Conservation (phyloP, 2,329 filamentous ascomycete genomes). For the Chaetomiaceae sp. region DNA sequence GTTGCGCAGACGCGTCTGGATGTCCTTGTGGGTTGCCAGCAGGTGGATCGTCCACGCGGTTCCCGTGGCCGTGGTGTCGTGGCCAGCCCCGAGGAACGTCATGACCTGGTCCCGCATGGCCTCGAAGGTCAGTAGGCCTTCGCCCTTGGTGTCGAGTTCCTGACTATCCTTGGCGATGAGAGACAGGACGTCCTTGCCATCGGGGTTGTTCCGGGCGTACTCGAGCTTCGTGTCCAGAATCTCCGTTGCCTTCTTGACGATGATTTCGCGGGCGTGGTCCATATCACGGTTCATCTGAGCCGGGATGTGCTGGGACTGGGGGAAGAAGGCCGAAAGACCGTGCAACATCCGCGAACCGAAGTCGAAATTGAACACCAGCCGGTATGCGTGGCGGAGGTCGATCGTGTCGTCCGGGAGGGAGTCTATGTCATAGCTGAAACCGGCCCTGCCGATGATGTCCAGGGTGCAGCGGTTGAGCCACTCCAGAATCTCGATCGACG, state of each 20-base stretch:
- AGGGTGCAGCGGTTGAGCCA: conserved; percentile 42
- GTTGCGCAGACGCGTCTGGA: conserved; percentile 22
- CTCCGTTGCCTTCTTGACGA: conserved; percentile 32
- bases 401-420: conserved; percentile 35
- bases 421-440: conserved; percentile 38
- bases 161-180: conserved; percentile 30
- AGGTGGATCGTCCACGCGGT: conserved; percentile 28
- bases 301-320: conserved; percentile 35
- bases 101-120: conserved; percentile 33
- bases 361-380: conserved; percentile 39
- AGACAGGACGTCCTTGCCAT: conserved; percentile 36
- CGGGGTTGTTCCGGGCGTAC: conserved; percentile 30
- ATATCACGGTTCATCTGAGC: conserved; percentile 37
- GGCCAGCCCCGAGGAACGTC: conserved; percentile 32
- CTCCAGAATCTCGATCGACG: conserved; percentile 35
- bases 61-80: conserved; percentile 33
- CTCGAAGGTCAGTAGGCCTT: conserved; percentile 35
- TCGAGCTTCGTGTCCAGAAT: conserved; percentile 34
- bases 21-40: conserved; percentile 25
- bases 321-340: conserved; percentile 40
- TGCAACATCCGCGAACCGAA: conserved; percentile 33
- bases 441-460: conserved; percentile 40
- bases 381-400: conserved; percentile 37
- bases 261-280: conserved; percentile 33
- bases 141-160: conserved; percentile 20